phyloP scores from a whole-genome alignment of 1,284 basidiomycete species.

The Fomitopsis palustris region DNA sequence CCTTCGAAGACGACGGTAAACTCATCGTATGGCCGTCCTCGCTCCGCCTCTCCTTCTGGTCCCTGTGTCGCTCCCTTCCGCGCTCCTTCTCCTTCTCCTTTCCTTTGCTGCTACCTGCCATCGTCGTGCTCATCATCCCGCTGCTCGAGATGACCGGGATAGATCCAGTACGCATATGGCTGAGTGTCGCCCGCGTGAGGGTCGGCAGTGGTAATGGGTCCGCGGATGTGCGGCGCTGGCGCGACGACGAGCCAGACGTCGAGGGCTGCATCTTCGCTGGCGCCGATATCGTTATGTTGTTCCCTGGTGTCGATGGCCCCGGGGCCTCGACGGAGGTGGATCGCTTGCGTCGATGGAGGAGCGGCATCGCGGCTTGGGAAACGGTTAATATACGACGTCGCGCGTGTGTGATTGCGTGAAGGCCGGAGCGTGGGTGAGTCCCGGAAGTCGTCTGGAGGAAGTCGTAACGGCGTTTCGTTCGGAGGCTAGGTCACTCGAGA shows the following conservation, averaged over 20 bases:
- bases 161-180: neutral
- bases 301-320: neutral
- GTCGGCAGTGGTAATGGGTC: neutral
- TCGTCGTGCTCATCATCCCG: neutral
- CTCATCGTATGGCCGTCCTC: neutral
- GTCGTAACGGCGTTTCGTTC: neutral
- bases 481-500: neutral
- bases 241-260: neutral
- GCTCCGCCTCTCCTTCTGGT: neutral
- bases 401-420: constrained; percentile 1
- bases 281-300: neutral
- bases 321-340: neutral
- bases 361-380: neutral
- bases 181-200: neutral
- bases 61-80: neutral
- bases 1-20: neutral
- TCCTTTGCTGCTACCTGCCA: neutral
- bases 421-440: neutral
- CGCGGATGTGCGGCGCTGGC: neutral
- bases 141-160: neutral
- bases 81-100: neutral
- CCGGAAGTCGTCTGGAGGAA: neutral
- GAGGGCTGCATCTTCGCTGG: neutral
- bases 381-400: neutral
- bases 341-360: neutral